Evolutionary conservation across 192 early-diverging fungal genomes (phyloP).

Genomic region (Coemansia sp.): DNA sequence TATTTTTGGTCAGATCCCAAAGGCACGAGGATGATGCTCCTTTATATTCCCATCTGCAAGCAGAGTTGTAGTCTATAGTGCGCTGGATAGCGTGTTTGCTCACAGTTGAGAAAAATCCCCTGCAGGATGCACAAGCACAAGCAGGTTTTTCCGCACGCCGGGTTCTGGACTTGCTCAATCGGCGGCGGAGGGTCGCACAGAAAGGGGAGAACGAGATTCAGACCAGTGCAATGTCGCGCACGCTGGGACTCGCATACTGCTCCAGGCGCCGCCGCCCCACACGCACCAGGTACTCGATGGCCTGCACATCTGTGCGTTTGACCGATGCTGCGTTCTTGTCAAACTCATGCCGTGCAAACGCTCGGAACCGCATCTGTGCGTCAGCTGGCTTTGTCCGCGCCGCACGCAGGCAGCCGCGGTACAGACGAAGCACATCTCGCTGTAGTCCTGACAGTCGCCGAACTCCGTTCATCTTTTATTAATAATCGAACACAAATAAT

Average conservation of each 20-base stretch:
- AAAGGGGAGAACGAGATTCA: no score
- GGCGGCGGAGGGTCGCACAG: no score
- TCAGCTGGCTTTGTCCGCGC: slow-evolving; percentile 62
- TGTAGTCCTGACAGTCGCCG: slow-evolving; percentile 66
- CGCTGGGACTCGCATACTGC: slow-evolving; percentile 60
- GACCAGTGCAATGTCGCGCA: slow-evolving; percentile 56
- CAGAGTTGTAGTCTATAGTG: no score
- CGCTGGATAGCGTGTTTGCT: no score
- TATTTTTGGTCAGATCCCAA: no score
- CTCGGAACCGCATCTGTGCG: slow-evolving; percentile 61
- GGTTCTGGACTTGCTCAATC: no score
- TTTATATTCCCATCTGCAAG: no score
- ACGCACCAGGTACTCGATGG: slow-evolving; percentile 70
- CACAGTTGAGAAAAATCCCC: no score
- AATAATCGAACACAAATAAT: neutral
- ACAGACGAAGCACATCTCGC: slow-evolving; percentile 63
- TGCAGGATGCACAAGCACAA: no score
- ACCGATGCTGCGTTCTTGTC: slow-evolving; percentile 54
- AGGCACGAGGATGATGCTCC: no score
- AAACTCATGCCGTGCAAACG: slow-evolving; percentile 70
- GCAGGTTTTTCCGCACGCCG: no score
- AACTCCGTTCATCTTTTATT: slow-evolving; percentile 11
- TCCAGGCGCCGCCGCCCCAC: slow-evolving; percentile 64
- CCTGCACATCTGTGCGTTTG: slow-evolving; percentile 61
- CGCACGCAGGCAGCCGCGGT: slow-evolving; percentile 71